These are phyloP conservation scores for Cryptococcus jaspeensis DNA, from an alignment of 1,284 basidiomycete genomes.

Conservation along the genomic window DNA sequence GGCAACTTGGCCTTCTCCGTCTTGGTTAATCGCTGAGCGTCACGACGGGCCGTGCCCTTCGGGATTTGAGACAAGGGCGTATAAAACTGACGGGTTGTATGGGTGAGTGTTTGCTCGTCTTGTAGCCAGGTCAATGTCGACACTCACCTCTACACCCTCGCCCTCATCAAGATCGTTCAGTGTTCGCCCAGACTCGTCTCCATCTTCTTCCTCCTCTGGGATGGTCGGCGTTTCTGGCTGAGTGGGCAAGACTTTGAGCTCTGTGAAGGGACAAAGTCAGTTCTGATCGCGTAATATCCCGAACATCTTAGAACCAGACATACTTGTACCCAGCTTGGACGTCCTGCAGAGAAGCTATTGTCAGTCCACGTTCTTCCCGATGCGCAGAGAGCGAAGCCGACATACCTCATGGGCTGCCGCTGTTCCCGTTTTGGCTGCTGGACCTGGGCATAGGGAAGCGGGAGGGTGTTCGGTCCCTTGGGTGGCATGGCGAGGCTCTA, in stretches of 20 bases:
- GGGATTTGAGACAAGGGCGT: constrained; percentile 89
- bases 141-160: constrained; percentile 66
- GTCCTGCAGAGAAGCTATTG: constrained; percentile 47
- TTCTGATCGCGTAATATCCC: not conserved
- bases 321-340: constrained; percentile 63
- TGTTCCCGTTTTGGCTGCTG: constrained; percentile 41
- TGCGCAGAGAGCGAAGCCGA: not conserved
- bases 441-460: constrained; percentile 48
- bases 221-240: constrained; percentile 65
- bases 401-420: constrained; percentile 48
- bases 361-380: not conserved
- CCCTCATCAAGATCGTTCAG: constrained; percentile 38
- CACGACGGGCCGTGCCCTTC: constrained; percentile 85
- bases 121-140: not conserved
- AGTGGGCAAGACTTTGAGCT: constrained; percentile 90
- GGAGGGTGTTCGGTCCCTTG: constrained; percentile 25
- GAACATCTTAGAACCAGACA: not conserved
- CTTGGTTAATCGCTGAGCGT: constrained; percentile 85
- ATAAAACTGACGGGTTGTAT: constrained; percentile 61
- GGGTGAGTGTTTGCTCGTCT: not conserved
- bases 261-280: constrained; percentile 57
- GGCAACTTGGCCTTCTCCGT: constrained; percentile 90
- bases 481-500: constrained; percentile 15
- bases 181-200: constrained; percentile 28
- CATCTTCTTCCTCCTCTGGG: constrained; percentile 57